Evolutionary conservation across 129 eudicot genomes (phyloP).

Genomic region (Gnaphalium uliginosum): DNA sequence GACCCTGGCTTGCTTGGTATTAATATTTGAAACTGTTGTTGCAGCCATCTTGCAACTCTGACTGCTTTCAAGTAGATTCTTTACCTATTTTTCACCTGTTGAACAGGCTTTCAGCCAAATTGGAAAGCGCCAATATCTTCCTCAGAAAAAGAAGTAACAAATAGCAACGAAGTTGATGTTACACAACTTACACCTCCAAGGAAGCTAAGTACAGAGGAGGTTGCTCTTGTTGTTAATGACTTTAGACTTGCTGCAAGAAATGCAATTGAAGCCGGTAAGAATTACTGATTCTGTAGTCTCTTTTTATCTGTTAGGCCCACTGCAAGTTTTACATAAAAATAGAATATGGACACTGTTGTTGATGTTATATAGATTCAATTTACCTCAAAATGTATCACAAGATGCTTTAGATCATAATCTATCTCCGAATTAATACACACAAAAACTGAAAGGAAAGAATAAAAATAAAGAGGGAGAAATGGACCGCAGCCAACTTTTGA

Average conservation of each 20-base stretch:
- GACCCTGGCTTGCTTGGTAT: no score
- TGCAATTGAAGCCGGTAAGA: constrained; percentile 42
- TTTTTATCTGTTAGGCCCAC: no score
- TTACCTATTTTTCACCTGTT: neutral
- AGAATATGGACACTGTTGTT: neutral
- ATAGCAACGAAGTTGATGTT: constrained; percentile 28
- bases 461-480: no score
- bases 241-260: constrained; percentile 44
- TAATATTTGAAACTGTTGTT: no score
- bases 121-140: constrained; percentile 42
- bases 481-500: no score
- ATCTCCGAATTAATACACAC: no score
- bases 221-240: constrained; percentile 34
- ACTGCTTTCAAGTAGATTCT: neutral
- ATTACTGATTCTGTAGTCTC: neutral
- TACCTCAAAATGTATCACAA: no score
- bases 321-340: neutral
- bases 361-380: no score
- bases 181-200: constrained; percentile 36
- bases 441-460: no score
- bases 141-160: constrained; percentile 28
- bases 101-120: constrained; percentile 39
- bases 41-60: neutral
- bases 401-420: no score
- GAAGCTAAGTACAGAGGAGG: constrained; percentile 27